Percentiles rank a stretch among this genome's conserved stretches.
phyloP scores from a whole-genome alignment of 2,329 filamentous ascomycete species.

The Fusarium pininemorale region DNA sequence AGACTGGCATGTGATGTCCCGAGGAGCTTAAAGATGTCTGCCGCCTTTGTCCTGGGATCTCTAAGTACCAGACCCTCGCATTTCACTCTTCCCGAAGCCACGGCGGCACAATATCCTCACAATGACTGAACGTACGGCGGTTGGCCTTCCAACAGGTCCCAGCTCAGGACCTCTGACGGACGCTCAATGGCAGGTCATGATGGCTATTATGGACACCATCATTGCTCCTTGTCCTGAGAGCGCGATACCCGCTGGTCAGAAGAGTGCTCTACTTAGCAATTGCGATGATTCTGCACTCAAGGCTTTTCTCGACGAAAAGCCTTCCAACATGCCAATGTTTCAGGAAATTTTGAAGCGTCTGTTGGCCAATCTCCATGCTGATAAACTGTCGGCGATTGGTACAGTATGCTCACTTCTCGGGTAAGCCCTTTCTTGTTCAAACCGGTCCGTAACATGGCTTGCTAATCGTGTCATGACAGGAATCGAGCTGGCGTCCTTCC shows the following conservation, averaged over 20 bases:
- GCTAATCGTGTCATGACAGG: not conserved
- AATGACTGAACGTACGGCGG: not conserved
- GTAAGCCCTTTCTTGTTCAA: not conserved
- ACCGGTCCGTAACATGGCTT: rapidly evolving
- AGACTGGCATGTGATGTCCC: not conserved
- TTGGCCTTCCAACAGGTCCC: not conserved
- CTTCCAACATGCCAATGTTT: not conserved
- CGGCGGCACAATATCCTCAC: rapidly evolving
- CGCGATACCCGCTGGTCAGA: not conserved
- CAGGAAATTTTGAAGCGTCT: not conserved
- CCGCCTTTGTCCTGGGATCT: not conserved
- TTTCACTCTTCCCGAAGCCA: rapidly evolving
- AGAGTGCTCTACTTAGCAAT: not conserved
- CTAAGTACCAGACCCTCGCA: too few species aligned
- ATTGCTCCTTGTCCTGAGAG: not conserved
- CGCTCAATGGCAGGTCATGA: not conserved
- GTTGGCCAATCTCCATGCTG: not conserved
- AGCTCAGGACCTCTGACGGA: not conserved
- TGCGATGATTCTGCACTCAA: not conserved
- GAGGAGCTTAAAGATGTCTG: not conserved
- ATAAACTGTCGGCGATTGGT: not conserved
- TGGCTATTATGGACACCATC: not conserved
- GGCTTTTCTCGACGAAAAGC: not conserved
- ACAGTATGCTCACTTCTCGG: not conserved
- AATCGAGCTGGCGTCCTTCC: not conserved